Evolutionary conservation across 305 asterid species (phyloP).

Genomic region (Nicotiana rustica): DNA sequence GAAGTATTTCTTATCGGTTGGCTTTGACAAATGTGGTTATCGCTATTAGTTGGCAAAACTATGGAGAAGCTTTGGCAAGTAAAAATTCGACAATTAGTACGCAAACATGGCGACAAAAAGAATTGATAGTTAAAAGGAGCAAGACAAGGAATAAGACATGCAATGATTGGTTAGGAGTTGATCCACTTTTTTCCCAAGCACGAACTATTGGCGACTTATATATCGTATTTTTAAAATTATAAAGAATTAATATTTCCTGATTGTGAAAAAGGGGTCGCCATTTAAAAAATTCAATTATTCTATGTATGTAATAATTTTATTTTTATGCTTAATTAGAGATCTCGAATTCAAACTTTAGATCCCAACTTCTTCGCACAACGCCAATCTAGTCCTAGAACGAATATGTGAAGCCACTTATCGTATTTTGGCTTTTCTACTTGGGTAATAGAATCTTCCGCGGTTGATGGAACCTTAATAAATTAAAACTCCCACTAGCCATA

Average conservation of each 20-base stretch:
- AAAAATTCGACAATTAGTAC: not conserved
- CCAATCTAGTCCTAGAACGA: too few relatives aligned
- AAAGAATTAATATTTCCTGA: too few relatives aligned
- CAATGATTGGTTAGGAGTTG: not conserved
- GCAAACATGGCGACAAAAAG: not conserved
- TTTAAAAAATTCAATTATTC: too few relatives aligned
- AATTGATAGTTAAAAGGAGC: not conserved
- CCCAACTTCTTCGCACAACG: too few relatives aligned
- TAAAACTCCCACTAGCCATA: too few relatives aligned
- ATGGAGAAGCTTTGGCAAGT: not conserved
- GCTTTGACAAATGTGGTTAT: not conserved
- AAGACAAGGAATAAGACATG: constrained; percentile 5
- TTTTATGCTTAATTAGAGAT: too few relatives aligned
- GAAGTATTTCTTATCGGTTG: not conserved
- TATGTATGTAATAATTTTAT: too few relatives aligned
- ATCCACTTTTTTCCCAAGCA: not conserved
- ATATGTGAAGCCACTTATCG: not conserved
- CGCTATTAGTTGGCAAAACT: not conserved
- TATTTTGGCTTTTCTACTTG: not conserved
- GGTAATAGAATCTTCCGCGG: not conserved
- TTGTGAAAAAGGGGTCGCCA: too few relatives aligned
- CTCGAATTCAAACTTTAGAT: too few relatives aligned
- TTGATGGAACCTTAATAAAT: not conserved
- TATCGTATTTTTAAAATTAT: not conserved
- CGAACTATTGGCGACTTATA: not conserved